These are phyloP conservation scores for Oryza longistaminata DNA, from an alignment of 176 grass and related monocot genomes.

Conservation along the genomic window DNA sequence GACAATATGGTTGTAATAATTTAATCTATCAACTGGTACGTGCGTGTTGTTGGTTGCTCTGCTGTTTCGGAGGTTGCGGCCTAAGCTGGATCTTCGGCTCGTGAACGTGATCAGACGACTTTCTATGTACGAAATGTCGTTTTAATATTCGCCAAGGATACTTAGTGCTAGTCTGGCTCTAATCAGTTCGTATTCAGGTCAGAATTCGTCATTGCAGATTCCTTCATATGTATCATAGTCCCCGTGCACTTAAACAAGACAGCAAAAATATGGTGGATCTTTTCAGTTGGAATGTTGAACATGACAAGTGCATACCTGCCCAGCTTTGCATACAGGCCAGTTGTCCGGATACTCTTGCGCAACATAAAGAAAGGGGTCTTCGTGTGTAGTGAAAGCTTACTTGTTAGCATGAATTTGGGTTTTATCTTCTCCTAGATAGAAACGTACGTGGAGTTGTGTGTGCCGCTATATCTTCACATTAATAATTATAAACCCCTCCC, in stretches of 20 bases:
- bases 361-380: slow-evolving; percentile 15
- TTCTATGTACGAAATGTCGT: background rate
- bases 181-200: slow-evolving; percentile 21
- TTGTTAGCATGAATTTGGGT: background rate
- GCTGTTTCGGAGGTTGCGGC: slow-evolving; percentile 20
- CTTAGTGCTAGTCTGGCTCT: background rate
- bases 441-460: background rate
- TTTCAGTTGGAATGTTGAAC: slow-evolving; percentile 18
- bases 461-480: background rate
- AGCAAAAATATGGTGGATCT: background rate
- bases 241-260: slow-evolving; percentile 25
- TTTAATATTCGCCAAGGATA: background rate
- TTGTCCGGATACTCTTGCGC: slow-evolving; percentile 44
- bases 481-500: background rate
- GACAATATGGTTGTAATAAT: background rate
- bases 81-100: slow-evolving; percentile 21
- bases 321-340: slow-evolving; percentile 45
- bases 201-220: slow-evolving; percentile 1
- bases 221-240: slow-evolving; percentile 3
- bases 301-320: background rate
- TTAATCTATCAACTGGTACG: background rate
- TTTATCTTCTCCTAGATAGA: background rate
- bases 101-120: slow-evolving; percentile 22
- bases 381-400: background rate
- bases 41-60: slow-evolving; percentile 17